Base-by-base conservation (phyloP, 2,329 filamentous ascomycete genomes). In the Myriangium duriaei region DNA sequence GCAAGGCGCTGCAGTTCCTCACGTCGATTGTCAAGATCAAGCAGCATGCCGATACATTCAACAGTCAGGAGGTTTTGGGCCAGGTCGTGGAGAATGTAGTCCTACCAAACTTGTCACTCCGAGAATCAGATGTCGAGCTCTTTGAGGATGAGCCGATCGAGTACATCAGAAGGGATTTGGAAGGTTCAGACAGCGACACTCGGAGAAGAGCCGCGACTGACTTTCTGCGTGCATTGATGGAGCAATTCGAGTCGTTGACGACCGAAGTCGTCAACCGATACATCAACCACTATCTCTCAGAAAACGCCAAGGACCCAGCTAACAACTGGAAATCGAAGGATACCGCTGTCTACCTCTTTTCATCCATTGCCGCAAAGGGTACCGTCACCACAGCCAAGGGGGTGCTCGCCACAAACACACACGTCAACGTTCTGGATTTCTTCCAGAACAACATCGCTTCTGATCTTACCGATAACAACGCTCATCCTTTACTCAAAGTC, bases 71-170 rank as follows among this genome's bases (percentile, higher is more conserved):
- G 4, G 79, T 84, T 3, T 65, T 96, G 24, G 76, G 77, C 12
- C 81, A 94, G 56, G 83, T 98, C 37, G 83, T 95, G 7, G 86
- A 96, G 58, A 94, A 94, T 63, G 91, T 96, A 42, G 83, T 98
- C 40, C 64, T 98, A 46, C 88, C 91, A 7, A 98, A 98, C 52
- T 76, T 98, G 42, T 81, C 81, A 11, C 66, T 98, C 43, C 77
- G 92, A 47, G 91, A 95, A 52, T 91, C 87, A 0, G 92, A 98
- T 48, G 73, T 94, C 39, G 91, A 98, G 58, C 72, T 94, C 48
- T 96, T 98, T 50, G 91, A 98, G 56, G 92, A 98, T 55, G 92
- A 98, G 64, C 91, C 91, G 0, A 98, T 98, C 47, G 91, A 98
- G 59, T 98, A 93, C 56, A 98, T 98, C 53, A 75, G 91, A 45